Percentiles rank a stretch among this genome's conserved stretches.
These are phyloP conservation scores for Pyrus bretschneideri DNA, from an alignment of 306 rosid genomes.

Conservation along the genomic window DNA sequence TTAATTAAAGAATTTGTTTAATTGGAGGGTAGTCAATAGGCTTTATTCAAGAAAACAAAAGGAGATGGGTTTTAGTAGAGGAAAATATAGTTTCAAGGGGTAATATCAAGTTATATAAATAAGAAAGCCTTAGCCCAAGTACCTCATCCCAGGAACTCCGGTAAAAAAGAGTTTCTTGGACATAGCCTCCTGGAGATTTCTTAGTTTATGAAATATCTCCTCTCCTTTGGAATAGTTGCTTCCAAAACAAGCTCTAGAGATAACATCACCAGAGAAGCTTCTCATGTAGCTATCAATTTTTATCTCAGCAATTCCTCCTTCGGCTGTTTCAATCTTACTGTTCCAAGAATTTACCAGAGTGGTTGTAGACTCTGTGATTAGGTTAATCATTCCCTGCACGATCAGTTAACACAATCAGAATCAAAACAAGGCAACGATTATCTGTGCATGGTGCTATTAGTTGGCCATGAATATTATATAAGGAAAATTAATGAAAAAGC, in stretches of 20 bases:
- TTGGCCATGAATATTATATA: neutral
- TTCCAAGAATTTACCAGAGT: slow-evolving; percentile 5
- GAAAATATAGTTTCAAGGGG: too few relatives aligned
- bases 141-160: slow-evolving; percentile 3
- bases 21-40: too few relatives aligned
- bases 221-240: slow-evolving; percentile 10
- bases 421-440: neutral
- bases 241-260: slow-evolving; percentile 21
- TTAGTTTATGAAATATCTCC: slow-evolving; percentile 12
- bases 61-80: too few relatives aligned
- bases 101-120: too few relatives aligned
- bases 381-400: slow-evolving; percentile 9
- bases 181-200: slow-evolving; percentile 14
- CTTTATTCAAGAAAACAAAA: too few relatives aligned
- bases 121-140: too few relatives aligned
- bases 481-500: too few relatives aligned
- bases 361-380: slow-evolving; percentile 1
- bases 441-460: neutral
- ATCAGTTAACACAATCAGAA: too few relatives aligned
- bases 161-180: neutral
- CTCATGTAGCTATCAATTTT: neutral
- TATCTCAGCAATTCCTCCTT: neutral
- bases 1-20: too few relatives aligned
- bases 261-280: slow-evolving; percentile 16
- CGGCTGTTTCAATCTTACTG: neutral